Evolutionary conservation across 192 early-diverging fungal species (phyloP).

Genomic region (Coemansia sp.): DNA sequence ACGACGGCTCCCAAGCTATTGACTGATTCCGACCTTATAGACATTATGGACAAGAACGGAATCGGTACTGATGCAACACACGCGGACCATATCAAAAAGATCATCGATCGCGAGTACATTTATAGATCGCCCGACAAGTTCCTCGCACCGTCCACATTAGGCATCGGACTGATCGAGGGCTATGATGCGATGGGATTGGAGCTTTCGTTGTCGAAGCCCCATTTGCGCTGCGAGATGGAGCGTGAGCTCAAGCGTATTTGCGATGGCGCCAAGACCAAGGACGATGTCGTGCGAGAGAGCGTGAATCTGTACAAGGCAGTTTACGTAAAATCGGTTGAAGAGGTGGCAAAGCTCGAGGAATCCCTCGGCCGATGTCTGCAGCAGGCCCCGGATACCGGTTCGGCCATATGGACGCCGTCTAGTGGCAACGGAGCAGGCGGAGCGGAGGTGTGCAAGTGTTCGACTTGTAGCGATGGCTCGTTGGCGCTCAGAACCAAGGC

Average conservation of each 20-base stretch:
- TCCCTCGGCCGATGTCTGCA: constrained; percentile 45
- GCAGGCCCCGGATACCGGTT: constrained; percentile 6
- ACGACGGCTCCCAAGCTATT: constrained; percentile 77
- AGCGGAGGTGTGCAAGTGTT: constrained; percentile 29
- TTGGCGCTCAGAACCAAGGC: constrained; percentile 6
- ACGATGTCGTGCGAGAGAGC: constrained; percentile 67
- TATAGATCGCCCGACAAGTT: constrained; percentile 61
- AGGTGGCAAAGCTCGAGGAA: constrained; percentile 53
- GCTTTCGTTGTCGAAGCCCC: constrained; percentile 84
- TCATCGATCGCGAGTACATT: constrained; percentile 85
- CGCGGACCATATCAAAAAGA: constrained; percentile 92
- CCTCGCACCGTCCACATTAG: constrained; percentile 78
- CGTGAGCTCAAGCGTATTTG: constrained; percentile 73
- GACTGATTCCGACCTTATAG: constrained; percentile 85
- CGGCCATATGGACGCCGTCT: constrained; percentile 10
- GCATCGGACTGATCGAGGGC: constrained; percentile 81
- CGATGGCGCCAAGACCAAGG: constrained; percentile 62
- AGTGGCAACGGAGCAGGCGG: neutral
- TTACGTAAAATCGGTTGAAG: constrained; percentile 56
- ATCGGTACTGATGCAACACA: constrained; percentile 99
- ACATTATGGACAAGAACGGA: constrained; percentile 87
- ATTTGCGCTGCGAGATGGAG: constrained; percentile 85
- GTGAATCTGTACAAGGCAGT: constrained; percentile 72
- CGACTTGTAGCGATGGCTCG: constrained; percentile 13
- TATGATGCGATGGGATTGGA: constrained; percentile 89